These are phyloP conservation scores for Endothia cerciana DNA, from an alignment of 2,329 filamentous ascomycete genomes.

Conservation along the genomic window DNA sequence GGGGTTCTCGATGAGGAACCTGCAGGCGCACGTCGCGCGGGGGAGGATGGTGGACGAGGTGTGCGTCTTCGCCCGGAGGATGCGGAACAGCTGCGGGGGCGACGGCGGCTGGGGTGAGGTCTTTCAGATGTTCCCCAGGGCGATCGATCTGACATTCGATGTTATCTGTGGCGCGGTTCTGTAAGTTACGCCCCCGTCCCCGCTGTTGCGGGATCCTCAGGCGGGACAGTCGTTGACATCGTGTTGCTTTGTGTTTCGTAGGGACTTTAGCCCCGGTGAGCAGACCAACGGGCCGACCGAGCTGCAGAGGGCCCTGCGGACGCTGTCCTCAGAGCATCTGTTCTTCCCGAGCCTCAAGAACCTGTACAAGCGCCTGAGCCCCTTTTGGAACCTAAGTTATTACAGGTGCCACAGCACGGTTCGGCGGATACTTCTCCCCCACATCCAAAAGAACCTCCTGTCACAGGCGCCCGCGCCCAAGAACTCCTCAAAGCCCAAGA, in stretches of 20 bases:
- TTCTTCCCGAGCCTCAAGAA: slow-evolving; percentile 14
- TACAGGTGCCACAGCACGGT: slow-evolving; percentile 11
- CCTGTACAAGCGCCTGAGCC: slow-evolving; percentile 20
- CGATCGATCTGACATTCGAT: slow-evolving; percentile 25
- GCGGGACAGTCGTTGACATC: too few species aligned
- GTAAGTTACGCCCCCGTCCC: slow-evolving; percentile 2
- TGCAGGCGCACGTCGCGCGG: slow-evolving; percentile 10
- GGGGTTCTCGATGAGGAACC: slow-evolving; percentile 16
- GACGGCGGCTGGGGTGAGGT: slow-evolving; percentile 8
- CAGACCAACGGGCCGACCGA: slow-evolving; percentile 19
- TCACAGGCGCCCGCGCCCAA: slow-evolving; percentile 14
- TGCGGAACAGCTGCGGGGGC: slow-evolving; percentile 3
- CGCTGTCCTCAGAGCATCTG: slow-evolving; percentile 6
- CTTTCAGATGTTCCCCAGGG: slow-evolving; percentile 18
- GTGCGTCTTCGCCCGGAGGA: slow-evolving; percentile 8
- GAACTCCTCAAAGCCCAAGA: slow-evolving; percentile 29
- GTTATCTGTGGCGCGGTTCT: slow-evolving; percentile 22
- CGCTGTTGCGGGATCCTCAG: background rate
- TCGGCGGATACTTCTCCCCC: slow-evolving; percentile 13
- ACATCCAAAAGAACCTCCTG: slow-evolving; percentile 13
- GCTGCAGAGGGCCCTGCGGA: slow-evolving; percentile 15
- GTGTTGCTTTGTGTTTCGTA: background rate
- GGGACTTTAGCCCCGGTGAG: slow-evolving; percentile 23
- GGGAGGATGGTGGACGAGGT: slow-evolving; percentile 20
- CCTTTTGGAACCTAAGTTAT: slow-evolving; percentile 12